Evolutionary conservation across 495 filamentous ascomycete species (phyloP).

Genomic region (Daldinia vernicosa): DNA sequence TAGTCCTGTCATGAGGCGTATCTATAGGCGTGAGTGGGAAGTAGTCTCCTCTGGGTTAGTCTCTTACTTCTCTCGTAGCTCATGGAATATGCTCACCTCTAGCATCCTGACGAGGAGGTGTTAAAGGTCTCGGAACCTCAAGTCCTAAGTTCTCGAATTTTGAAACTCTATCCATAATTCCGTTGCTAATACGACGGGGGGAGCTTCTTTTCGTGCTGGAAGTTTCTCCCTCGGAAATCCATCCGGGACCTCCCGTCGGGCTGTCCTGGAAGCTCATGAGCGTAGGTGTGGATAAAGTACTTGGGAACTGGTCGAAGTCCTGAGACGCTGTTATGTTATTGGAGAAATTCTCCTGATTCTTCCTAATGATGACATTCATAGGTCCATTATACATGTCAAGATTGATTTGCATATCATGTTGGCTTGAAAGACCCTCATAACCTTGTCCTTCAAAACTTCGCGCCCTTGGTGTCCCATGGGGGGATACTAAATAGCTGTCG

Average conservation of each 20-base stretch:
- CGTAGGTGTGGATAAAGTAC: conserved; percentile 56
- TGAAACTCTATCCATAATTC: conserved; percentile 60
- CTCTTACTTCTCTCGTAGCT: not conserved
- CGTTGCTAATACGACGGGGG: conserved; percentile 62
- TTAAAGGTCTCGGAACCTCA: conserved; percentile 61
- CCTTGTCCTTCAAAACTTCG: conserved; percentile 52
- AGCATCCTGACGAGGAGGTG: conserved; percentile 64
- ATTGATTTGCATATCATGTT: conserved; percentile 47
- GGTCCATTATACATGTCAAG: conserved; percentile 54
- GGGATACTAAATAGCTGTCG: conserved; percentile 57
- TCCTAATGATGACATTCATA: conserved; percentile 54
- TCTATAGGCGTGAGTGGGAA: conserved; percentile 60
- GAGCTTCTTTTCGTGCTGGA: conserved; percentile 50
- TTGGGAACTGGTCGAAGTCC: conserved; percentile 55
- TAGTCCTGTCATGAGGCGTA: conserved; percentile 53
- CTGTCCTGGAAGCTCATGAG: conserved; percentile 57
- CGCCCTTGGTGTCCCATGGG: conserved; percentile 56
- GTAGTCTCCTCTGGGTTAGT: conserved; percentile 47
- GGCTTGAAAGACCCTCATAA: conserved; percentile 43
- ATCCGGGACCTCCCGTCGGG: conserved; percentile 50
- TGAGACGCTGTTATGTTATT: conserved; percentile 42
- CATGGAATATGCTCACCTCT: conserved; percentile 56
- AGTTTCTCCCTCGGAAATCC: conserved; percentile 57
- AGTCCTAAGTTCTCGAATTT: conserved; percentile 60
- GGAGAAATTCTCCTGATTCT: conserved; percentile 52